These are phyloP conservation scores for Fusarium sacchari DNA, from an alignment of 2,329 filamentous ascomycete genomes.

Conservation along the genomic window DNA sequence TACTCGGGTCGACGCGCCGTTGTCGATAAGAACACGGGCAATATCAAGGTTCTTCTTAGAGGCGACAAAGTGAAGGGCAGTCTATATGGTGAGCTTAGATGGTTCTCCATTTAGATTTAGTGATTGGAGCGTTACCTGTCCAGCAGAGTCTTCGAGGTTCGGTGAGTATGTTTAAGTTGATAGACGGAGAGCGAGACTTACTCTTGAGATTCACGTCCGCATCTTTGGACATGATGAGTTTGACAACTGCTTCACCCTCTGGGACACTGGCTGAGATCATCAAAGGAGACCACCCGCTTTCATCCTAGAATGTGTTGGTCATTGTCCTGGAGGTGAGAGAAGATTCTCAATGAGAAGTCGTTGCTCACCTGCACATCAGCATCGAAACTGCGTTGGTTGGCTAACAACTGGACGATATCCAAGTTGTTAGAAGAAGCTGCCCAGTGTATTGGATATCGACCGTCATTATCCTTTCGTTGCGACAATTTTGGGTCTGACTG, in stretches of 20 bases:
- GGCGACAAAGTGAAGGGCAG: conserved; percentile 88
- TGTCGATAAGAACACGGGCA: conserved; percentile 78
- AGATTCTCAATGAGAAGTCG: background rate
- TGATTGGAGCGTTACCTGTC: conserved; percentile 60
- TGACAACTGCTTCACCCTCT: conserved; percentile 75
- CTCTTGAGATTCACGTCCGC: conserved; percentile 81
- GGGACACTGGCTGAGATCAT: conserved; percentile 84
- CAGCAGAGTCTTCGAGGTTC: conserved; percentile 65
- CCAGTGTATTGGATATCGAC: conserved; percentile 93
- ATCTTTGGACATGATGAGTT: conserved; percentile 73
- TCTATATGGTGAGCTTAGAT: conserved; percentile 58
- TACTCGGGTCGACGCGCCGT: conserved; percentile 80
- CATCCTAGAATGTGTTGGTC: conserved; percentile 63
- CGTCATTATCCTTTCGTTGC: conserved; percentile 79
- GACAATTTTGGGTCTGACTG: conserved; percentile 85
- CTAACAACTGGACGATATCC: conserved; percentile 77
- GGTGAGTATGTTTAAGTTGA: background rate
- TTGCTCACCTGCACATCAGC: conserved; percentile 76
- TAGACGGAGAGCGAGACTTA: conserved; percentile 44
- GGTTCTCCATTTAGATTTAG: background rate
- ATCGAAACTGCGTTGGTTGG: conserved; percentile 79
- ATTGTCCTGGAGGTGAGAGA: background rate
- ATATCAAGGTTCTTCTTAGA: conserved; percentile 90
- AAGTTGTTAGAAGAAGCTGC: conserved; percentile 84
- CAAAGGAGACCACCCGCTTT: conserved; percentile 82